Percentiles rank a stretch among this genome's conserved stretches.
phyloP scores from a whole-genome alignment of 805 yeast species.

The Pichia manshurica region DNA sequence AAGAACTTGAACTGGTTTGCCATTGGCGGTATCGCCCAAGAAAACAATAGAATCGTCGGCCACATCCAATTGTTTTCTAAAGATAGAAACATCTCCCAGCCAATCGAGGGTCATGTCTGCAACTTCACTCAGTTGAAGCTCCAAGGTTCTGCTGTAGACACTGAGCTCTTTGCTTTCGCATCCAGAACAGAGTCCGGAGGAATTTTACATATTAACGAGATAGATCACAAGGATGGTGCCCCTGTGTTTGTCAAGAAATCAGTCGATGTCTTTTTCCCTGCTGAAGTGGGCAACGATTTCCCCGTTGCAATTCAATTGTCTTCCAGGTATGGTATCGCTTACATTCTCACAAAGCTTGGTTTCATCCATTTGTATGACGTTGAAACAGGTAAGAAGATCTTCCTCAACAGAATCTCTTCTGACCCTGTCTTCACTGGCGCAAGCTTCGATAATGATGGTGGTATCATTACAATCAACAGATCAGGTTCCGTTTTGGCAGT shows the following conservation, averaged over 20 bases:
- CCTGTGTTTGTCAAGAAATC: constrained; percentile 86
- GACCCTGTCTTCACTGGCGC: constrained; percentile 92
- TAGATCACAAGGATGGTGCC: constrained; percentile 81
- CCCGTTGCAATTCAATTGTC: constrained; percentile 90
- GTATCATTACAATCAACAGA: constrained; percentile 90
- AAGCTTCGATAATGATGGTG: constrained; percentile 62
- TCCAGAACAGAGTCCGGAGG: constrained; percentile 82
- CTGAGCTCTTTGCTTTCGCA: constrained; percentile 89
- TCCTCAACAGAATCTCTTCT: constrained; percentile 93
- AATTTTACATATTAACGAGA: constrained; percentile 87
- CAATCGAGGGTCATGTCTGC: constrained; percentile 97
- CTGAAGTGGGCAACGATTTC: constrained; percentile 93
- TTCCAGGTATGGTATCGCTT: constrained; percentile 77
- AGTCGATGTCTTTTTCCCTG: constrained; percentile 92
- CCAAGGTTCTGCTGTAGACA: constrained; percentile 67
- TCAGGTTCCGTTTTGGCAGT: constrained; percentile 93
- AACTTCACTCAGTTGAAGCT: constrained; percentile 73
- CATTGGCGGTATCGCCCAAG: constrained; percentile 90
- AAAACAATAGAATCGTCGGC: constrained; percentile 90
- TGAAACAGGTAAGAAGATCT: constrained; percentile 87
- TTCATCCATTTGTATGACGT: constrained; percentile 93
- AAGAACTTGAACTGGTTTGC: constrained; percentile 87
- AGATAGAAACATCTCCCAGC: constrained; percentile 88
- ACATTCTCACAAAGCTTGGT: constrained; percentile 90
- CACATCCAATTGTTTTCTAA: constrained; percentile 89